Percentiles rank a stretch among this genome's conserved stretches.
Conservation (phyloP, 1,284 basidiomycete species). For the Malassezia vespertilionis region DNA sequence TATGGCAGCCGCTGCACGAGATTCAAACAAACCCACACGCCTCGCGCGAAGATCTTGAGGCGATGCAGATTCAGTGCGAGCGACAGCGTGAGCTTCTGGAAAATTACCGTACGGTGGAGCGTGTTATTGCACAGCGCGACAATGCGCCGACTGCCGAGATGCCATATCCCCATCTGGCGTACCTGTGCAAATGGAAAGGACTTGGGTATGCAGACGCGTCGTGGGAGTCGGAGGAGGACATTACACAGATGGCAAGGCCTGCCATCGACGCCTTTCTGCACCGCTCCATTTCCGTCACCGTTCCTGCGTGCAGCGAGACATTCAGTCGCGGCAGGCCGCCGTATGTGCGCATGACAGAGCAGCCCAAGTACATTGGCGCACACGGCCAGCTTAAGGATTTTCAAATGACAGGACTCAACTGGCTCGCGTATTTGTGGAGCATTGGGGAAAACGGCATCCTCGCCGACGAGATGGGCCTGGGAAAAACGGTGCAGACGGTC, state of each 20-base stretch:
- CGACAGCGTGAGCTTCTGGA: constrained; percentile 80
- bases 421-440: constrained; percentile 92
- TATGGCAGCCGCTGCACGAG: constrained; percentile 60
- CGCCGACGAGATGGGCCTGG: constrained; percentile 98
- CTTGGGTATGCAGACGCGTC: constrained; percentile 91
- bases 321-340: constrained; percentile 66
- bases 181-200: constrained; percentile 94
- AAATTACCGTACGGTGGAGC: constrained; percentile 80
- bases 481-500: constrained; percentile 93
- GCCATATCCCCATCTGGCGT: constrained; percentile 58
- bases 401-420: constrained; percentile 94
- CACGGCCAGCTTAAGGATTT: constrained; percentile 82
- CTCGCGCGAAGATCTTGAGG: constrained; percentile 77
- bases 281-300: constrained; percentile 66
- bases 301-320: constrained; percentile 71
- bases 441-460: constrained; percentile 92
- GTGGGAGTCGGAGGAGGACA: constrained; percentile 73
- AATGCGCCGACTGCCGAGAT: constrained; percentile 54
- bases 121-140: constrained; percentile 74
- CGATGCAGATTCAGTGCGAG: constrained; percentile 67
- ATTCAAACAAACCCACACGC: constrained; percentile 60
- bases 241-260: constrained; percentile 54
- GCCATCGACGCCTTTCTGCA: constrained; percentile 71
- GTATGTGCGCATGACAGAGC: constrained; percentile 76
- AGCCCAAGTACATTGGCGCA: constrained; percentile 73